A percentile compares a stretch with the other conserved stretches of the same genome.
Conservation (phyloP, 257 asterid species). For the Solanum lycopersicoides region DNA sequence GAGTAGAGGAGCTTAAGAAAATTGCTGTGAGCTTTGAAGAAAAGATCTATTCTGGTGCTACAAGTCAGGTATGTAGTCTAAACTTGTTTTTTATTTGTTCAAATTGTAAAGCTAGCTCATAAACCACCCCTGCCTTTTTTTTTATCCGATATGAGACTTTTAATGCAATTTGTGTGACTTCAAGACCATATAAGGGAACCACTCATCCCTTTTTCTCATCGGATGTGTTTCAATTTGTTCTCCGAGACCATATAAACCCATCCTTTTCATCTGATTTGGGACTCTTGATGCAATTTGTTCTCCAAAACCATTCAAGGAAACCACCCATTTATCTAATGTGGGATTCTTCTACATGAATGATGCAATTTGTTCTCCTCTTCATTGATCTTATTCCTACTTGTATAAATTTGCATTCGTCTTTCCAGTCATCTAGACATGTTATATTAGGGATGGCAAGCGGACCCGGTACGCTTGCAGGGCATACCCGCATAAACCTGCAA, state of each 20-base stretch:
- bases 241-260: no score
- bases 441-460: background rate
- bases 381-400: background rate
- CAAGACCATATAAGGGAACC: no score
- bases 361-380: background rate
- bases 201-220: no score
- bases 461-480: background rate
- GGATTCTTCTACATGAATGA: background rate
- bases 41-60: slow-evolving; percentile 63
- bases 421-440: background rate
- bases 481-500: background rate
- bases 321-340: background rate
- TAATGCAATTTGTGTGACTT: no score
- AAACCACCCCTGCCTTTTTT: background rate
- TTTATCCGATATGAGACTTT: background rate
- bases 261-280: background rate
- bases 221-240: no score
- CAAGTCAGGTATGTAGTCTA: slow-evolving; percentile 46
- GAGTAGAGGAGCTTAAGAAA: slow-evolving; percentile 71
- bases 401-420: background rate
- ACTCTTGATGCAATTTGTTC: background rate
- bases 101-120: background rate
- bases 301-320: background rate
- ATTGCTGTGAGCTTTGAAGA: slow-evolving; percentile 83
- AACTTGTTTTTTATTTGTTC: background rate